Conservation (phyloP, 352 stramenopile genomes). For the Pythium apleroticum region DNA sequence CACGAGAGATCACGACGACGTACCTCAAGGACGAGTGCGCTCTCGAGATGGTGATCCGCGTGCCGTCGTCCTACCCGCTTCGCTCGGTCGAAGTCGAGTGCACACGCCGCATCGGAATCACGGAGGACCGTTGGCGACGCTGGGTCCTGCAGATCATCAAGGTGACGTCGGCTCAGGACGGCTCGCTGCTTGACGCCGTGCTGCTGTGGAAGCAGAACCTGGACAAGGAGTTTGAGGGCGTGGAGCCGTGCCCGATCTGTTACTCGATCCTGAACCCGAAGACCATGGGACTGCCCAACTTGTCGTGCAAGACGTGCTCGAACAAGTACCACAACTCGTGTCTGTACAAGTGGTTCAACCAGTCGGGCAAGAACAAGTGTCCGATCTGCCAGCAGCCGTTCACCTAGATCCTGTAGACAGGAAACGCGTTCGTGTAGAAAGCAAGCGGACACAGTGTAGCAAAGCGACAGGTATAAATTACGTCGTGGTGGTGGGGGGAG, state of each 20-base stretch:
- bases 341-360: constrained; percentile 94
- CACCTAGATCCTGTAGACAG: constrained; percentile 33
- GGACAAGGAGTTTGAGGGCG: constrained; percentile 91
- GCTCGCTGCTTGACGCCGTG: constrained; percentile 89
- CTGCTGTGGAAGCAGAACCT: constrained; percentile 92
- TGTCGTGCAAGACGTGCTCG: constrained; percentile 90
- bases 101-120: constrained; percentile 89
- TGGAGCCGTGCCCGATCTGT: constrained; percentile 92
- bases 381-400: constrained; percentile 92
- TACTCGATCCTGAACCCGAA: constrained; percentile 92
- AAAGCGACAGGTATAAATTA: constrained; percentile 30
- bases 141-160: constrained; percentile 94
- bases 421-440: too few species aligned
- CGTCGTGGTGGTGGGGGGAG: constrained; percentile 19
- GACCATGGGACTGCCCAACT: constrained; percentile 85
- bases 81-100: constrained; percentile 91
- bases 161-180: constrained; percentile 86
- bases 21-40: constrained; percentile 94
- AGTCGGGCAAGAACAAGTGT: constrained; percentile 93
- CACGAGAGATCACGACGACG: constrained; percentile 87
- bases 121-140: constrained; percentile 88
- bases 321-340: constrained; percentile 94
- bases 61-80: constrained; percentile 88
- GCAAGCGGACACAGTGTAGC: not conserved
- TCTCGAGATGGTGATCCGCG: constrained; percentile 89